phyloP scores from a whole-genome alignment of 2,329 filamentous ascomycete species.

The Penicillium sp. region DNA sequence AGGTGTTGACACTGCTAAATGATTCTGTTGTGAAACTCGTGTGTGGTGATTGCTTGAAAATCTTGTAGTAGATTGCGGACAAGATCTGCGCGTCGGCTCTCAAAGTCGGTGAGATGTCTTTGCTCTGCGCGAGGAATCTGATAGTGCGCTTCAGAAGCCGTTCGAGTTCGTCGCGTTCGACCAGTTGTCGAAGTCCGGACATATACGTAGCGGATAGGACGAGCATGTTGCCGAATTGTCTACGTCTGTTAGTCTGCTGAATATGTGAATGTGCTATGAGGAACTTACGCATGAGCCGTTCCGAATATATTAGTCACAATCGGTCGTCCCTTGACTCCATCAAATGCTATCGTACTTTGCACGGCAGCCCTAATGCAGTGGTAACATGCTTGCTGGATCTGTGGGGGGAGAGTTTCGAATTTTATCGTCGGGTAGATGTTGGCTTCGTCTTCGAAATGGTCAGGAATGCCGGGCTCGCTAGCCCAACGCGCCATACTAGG shows the following conservation, averaged over 20 bases:
- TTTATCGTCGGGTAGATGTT: constrained; percentile 22
- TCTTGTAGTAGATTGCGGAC: constrained; percentile 44
- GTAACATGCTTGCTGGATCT: constrained; percentile 54
- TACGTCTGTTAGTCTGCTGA: constrained; percentile 31
- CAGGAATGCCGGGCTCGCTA: constrained; percentile 32
- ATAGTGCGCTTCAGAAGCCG: constrained; percentile 70
- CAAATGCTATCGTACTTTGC: constrained; percentile 79
- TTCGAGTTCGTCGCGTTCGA: constrained; percentile 55
- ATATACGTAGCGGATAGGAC: constrained; percentile 79
- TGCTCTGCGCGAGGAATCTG: constrained; percentile 65
- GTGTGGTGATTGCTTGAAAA: constrained; percentile 35
- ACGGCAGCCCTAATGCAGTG: constrained; percentile 71
- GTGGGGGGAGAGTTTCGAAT: constrained; percentile 38
- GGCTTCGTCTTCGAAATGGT: constrained; percentile 8
- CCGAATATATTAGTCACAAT: constrained; percentile 96
- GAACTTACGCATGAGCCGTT: constrained; percentile 86
- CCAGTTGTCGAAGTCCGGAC: constrained; percentile 59
- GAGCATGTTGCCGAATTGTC: constrained; percentile 94
- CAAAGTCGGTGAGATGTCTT: constrained; percentile 71
- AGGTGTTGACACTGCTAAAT: background rate
- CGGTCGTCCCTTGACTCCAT: constrained; percentile 59
- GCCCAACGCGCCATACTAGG: constrained; percentile 28
- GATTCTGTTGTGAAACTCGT: constrained; percentile 7
- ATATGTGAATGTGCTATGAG: background rate
- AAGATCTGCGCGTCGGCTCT: constrained; percentile 71